Conservation (phyloP, 805 yeast species). For the Barnettozyma californica region DNA sequence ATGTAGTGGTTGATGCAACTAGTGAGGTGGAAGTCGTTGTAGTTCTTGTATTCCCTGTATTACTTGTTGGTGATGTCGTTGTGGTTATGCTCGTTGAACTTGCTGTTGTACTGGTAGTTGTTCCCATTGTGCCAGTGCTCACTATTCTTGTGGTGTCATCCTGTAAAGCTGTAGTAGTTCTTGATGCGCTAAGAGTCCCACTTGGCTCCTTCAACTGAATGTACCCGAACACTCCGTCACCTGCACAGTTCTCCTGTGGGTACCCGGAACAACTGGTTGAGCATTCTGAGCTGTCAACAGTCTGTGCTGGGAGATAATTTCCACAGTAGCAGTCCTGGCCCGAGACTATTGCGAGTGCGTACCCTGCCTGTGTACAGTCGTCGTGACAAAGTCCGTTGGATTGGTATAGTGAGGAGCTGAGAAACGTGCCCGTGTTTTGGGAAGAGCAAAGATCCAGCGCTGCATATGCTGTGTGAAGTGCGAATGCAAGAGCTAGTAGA, state of each 20-base stretch:
- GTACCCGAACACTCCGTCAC: conserved; percentile 38
- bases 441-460: conserved; percentile 12
- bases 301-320: conserved; percentile 31
- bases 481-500: background rate
- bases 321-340: conserved; percentile 39
- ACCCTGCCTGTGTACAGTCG: conserved; percentile 27
- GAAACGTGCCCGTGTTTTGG: conserved; percentile 14
- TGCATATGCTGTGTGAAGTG: background rate
- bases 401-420: conserved; percentile 19
- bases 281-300: conserved; percentile 6
- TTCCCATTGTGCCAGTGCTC: conserved; percentile 15
- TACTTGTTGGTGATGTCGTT: background rate
- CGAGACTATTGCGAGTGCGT: conserved; percentile 36
- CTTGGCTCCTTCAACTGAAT: conserved; percentile 21
- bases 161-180: conserved; percentile 5
- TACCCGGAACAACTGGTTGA: conserved; percentile 34
- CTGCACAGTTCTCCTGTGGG: conserved; percentile 35
- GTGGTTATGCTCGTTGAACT: conserved; percentile 5
- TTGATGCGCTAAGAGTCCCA: conserved; percentile 1
- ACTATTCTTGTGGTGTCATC: conserved; percentile 3
- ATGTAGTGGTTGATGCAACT: conserved; percentile 16
- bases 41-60: background rate
- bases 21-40: conserved; percentile 15
- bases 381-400: conserved; percentile 41
- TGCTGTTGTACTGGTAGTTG: conserved; percentile 13